These are phyloP conservation scores for Macadamia integrifolia DNA, from an alignment of 164 flowering plant genomes.

Conservation along the genomic window DNA sequence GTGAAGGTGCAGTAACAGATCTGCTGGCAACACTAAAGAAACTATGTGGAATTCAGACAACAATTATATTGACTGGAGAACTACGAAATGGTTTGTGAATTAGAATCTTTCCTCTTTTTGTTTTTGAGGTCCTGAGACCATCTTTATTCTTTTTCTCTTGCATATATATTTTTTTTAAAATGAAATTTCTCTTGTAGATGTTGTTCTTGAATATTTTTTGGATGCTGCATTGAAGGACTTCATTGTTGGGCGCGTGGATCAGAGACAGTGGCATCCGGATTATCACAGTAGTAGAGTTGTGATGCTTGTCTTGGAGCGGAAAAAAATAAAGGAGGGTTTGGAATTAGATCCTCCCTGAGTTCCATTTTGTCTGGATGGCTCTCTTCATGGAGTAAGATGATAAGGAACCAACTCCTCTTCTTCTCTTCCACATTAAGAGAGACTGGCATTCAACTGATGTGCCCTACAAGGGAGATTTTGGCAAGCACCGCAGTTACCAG, in stretches of 20 bases:
- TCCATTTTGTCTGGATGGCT: too few species aligned
- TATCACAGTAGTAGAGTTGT: constrained; percentile 63
- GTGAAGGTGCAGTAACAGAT: constrained; percentile 75
- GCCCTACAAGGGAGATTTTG: too few species aligned
- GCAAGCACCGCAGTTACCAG: too few species aligned
- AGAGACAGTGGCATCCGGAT: constrained; percentile 84
- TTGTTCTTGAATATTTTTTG: constrained; percentile 71
- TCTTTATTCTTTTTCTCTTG: too few species aligned
- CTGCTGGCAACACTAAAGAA: constrained; percentile 52
- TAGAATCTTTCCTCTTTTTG: neutral
- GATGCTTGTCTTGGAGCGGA: constrained; percentile 59
- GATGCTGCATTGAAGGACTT: constrained; percentile 72
- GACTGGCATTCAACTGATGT: too few species aligned
- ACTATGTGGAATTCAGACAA: constrained; percentile 64
- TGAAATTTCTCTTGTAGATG: constrained; percentile 32
- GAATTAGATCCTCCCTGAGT: neutral
- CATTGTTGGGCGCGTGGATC: constrained; percentile 63
- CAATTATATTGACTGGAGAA: constrained; percentile 73
- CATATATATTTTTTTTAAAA: too few species aligned
- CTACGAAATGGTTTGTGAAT: constrained; percentile 64
- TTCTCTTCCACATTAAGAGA: too few species aligned
- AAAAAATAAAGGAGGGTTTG: constrained; percentile 1
- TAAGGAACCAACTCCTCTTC: too few species aligned
- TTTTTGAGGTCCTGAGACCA: too few species aligned
- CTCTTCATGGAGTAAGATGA: too few species aligned